Evolutionary conservation across 2,329 filamentous ascomycete species (phyloP).

Genomic region (Arachnomyces sp.): DNA sequence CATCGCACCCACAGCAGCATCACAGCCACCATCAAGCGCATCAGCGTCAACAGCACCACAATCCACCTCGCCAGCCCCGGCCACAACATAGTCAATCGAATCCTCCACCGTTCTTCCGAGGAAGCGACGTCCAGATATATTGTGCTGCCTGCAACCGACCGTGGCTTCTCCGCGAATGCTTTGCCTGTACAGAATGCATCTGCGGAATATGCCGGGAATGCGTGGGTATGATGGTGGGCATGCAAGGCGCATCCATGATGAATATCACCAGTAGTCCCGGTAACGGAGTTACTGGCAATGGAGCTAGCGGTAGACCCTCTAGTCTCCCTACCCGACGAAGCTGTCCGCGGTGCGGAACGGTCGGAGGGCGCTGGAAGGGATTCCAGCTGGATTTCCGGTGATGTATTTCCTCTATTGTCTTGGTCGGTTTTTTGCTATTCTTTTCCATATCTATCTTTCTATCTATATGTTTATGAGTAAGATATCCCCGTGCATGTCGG

Average conservation of each 20-base stretch:
- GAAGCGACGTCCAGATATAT: constrained; percentile 68
- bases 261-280: constrained; percentile 28
- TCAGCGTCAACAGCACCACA: constrained; percentile 19
- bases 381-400: constrained; percentile 43
- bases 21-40: constrained; percentile 15
- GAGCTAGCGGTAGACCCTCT: constrained; percentile 22
- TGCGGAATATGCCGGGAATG: constrained; percentile 86
- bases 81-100: constrained; percentile 23
- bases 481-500: constrained; percentile 4
- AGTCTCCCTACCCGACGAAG: constrained; percentile 33
- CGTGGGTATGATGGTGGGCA: constrained; percentile 48
- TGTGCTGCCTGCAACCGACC: constrained; percentile 79
- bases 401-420: constrained; percentile 6
- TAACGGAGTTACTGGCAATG: constrained; percentile 22
- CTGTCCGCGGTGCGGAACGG: constrained; percentile 39
- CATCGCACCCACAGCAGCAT: constrained; percentile 21
- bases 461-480: constrained; percentile 16
- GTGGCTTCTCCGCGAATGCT: constrained; percentile 72
- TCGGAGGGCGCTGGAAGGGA: constrained; percentile 41
- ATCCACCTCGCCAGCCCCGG: constrained; percentile 48
- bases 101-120: neutral
- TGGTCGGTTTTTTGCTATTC: neutral
- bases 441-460: neutral
- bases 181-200: constrained; percentile 93
- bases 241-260: constrained; percentile 31